A percentile compares a stretch with the other conserved stretches of the same genome.
Evolutionary conservation across 2,329 filamentous ascomycete genomes (phyloP).

Genomic region (Fusarium cicatricum): DNA sequence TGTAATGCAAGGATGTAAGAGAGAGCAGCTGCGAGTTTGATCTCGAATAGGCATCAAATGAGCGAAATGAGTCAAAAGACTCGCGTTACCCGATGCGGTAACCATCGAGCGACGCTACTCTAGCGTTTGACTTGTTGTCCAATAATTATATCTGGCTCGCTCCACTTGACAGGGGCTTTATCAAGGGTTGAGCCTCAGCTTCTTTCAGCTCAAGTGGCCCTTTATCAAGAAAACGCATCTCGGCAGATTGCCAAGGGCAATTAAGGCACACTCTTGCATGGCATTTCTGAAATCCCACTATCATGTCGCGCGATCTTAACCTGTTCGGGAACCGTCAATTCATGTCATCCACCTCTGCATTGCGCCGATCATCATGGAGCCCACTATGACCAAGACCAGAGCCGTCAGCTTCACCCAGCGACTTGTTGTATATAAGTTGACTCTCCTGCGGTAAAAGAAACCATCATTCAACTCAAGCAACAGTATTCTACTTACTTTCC

Average conservation of each 20-base stretch:
- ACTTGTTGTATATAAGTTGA: neutral
- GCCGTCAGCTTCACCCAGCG: neutral
- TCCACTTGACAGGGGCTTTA: neutral
- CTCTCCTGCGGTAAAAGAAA: neutral
- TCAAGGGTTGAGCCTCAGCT: neutral
- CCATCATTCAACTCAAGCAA: neutral
- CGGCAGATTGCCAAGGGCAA: neutral
- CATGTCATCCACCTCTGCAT: neutral
- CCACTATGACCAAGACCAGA: neutral
- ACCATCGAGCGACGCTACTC: constrained; percentile 36
- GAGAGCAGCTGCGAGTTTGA: constrained; percentile 12
- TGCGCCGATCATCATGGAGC: neutral
- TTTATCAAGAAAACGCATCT: too few species aligned
- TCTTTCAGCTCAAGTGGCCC: neutral
- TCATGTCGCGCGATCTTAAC: constrained; percentile 26
- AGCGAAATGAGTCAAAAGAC: constrained; percentile 15
- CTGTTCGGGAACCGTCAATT: neutral
- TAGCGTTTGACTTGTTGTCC: neutral
- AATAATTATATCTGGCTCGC: neutral
- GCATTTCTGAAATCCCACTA: neutral
- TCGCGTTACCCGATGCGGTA: constrained; percentile 29
- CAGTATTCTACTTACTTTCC: neutral
- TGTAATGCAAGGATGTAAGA: too few species aligned
- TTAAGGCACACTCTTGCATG: neutral
- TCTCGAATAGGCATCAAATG: constrained; percentile 27